Evolutionary conservation across 139 green algal genomes (phyloP), one percentile per base, ranked within the genome.

Genomic region (Chlamydomonas sp.): DNA sequence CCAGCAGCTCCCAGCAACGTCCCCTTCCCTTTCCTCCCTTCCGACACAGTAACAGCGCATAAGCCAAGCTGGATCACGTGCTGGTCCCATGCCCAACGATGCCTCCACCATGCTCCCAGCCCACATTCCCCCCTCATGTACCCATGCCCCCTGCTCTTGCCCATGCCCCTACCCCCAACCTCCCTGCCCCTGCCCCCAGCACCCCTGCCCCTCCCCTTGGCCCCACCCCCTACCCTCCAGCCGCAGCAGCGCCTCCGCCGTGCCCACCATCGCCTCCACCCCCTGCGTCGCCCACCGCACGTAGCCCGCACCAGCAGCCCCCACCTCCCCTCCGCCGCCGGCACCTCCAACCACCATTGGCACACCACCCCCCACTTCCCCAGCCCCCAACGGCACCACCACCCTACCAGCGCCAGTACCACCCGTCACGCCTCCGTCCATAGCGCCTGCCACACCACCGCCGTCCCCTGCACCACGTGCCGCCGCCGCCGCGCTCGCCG

Each of bases 241-340:
- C 81, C 12, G 69, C n/a, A 86, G 20, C 81, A 86, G 59, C 7
- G 73, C 63, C 59, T 86, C 69, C 2, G 17, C 31, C 8, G 67
- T 69, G 59, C 31, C 20, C 3, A 86, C 17, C 68, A 86, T 78
- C 2, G 62, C 68, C 18, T 12, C 2, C 3, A 86, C 61, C 2
- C 81, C 81, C 58, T 18, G 9, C 17, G 60, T 79, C 58, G 71
- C 71, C 81, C 81, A 86, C n/a, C 63, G 59, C 60, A 63, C 69
- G 58, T 71, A 18, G 69, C 81, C 68, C 16, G n/a, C 80, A 0
- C n/a, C n/a, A n/a, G n/a, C n/a, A n/a, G 58, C 66, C 17, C 2
- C 58, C 60, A 69, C 4, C 76, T 8, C 76, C 2, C 12, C 8
- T 4, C 17, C 7, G 3, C 7, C 80, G 62, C 66, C 31, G 66